Evolutionary conservation across 129 eudicot species (phyloP).

Genomic region (Oenanthe sinensis): DNA sequence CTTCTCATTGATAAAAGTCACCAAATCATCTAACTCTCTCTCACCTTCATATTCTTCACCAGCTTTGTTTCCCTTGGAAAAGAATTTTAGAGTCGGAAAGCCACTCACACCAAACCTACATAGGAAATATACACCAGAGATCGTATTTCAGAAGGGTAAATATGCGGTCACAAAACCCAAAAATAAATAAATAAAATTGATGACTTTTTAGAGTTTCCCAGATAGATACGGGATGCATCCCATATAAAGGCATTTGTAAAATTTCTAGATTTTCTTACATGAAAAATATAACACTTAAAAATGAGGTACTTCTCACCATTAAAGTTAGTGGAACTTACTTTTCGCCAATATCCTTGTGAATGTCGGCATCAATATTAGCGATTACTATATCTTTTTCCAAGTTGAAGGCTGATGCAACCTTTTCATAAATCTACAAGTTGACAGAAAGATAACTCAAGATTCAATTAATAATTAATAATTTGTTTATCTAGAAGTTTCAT

Average conservation of each 20-base stretch:
- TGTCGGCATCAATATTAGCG: constrained; percentile 89
- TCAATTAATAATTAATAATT: background rate
- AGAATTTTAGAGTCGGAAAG: constrained; percentile 65
- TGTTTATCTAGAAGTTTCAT: too few relatives aligned
- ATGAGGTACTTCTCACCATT: background rate
- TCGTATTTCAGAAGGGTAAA: background rate
- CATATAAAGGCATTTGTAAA: too few relatives aligned
- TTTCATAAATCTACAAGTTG: constrained; percentile 61
- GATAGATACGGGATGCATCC: too few relatives aligned
- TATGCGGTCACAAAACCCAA: too few relatives aligned
- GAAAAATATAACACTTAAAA: background rate
- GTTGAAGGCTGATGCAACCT: constrained; percentile 78
- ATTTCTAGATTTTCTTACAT: too few relatives aligned
- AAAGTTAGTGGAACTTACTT: constrained; percentile 81
- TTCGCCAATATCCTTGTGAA: constrained; percentile 68
- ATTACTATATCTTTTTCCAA: constrained; percentile 72
- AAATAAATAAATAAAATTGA: too few relatives aligned
- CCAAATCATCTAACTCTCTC: constrained; percentile 50
- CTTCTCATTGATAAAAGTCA: background rate
- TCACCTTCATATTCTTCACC: constrained; percentile 71
- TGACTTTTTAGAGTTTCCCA: too few relatives aligned
- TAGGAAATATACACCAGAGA: background rate
- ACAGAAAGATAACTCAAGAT: background rate
- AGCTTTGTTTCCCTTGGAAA: constrained; percentile 69
- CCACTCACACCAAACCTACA: constrained; percentile 57